Base-by-base conservation (phyloP, 1,284 basidiomycete genomes). In the Heterobasidion occidentale region DNA sequence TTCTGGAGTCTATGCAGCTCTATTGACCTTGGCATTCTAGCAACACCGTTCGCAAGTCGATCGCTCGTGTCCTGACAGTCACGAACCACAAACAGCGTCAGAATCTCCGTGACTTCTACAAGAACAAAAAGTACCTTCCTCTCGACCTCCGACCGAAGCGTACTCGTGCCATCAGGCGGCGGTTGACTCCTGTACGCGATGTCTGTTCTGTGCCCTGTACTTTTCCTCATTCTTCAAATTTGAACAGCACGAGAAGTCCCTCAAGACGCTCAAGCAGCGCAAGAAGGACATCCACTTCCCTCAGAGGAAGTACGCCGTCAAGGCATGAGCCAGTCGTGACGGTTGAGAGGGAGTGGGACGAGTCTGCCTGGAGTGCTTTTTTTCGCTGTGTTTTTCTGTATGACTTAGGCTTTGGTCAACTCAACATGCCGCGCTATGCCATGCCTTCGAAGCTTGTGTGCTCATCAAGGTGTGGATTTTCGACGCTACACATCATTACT, bases 51-150 rank as follows among this genome's bases (percentile, higher is more conserved):
- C 95, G 97, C 82, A 99, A 99, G 81, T 96, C 94, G 65, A 95
- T 99, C 70, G 97, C 97, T 62, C 94, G 97, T 61, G 96, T 99
- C 64, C 77, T 98, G 77, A 99, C 97, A 53, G 94, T 99, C 67
- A 96, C 91, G 81, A 98, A 98, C 90, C 89, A 93, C 74, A 99
- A 99, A 81, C 88, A 90, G 70, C 92, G 97, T 67, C 88, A 93
- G 78, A 94, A 96, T 79, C 86, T 98, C 65, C 92, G 93, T 62
- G 95, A 98, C 76, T 93, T 90, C 81, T 98, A 98, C 91, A 96
- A 95, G 83, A 78, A 80, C 74, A 98, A 98, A 88, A 97, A 95
- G 74, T 92, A 92, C 79, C 77, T 91, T 62, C 97, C 97, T 64
- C 93, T 99, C 64, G 97, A 99, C 81, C 90, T 99, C 70, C 94